Conservation (phyloP, 2,329 filamentous ascomycete species). For the Paracorniculantispora psalliotae region DNA sequence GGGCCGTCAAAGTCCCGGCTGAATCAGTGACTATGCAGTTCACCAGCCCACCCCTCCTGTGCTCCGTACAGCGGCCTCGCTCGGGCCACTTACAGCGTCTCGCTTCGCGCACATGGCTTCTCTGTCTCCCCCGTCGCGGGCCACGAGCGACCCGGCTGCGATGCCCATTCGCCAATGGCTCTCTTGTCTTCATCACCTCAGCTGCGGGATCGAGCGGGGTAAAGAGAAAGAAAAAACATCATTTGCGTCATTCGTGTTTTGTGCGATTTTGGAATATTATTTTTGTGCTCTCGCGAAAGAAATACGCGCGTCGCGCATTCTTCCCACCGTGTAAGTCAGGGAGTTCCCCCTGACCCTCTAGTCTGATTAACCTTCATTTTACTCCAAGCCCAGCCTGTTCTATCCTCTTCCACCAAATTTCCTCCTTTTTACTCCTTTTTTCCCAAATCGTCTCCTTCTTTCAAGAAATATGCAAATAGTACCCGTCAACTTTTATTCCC, state of each 20-base stretch:
- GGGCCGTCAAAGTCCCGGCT: too few species aligned
- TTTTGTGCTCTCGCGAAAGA: neutral
- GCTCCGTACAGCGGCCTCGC: too few species aligned
- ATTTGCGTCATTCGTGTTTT: neutral
- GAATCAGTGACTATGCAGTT: neutral
- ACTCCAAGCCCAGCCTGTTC: neutral
- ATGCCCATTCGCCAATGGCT: neutral
- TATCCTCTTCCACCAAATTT: neutral
- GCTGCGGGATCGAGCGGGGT: too few species aligned
- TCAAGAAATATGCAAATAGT: too few species aligned
- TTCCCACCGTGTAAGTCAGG: neutral
- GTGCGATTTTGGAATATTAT: neutral
- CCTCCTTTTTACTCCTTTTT: neutral
- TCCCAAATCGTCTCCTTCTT: too few species aligned
- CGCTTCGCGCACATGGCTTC: slow-evolving; percentile 3
- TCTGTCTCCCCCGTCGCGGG: too few species aligned
- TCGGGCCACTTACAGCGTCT: neutral
- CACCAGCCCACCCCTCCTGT: too few species aligned
- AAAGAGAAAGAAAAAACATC: neutral
- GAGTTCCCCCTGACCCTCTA: neutral
- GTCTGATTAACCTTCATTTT: slow-evolving; percentile 2
- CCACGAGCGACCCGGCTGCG: neutral
- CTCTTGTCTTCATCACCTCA: too few species aligned
- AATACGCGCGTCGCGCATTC: neutral
- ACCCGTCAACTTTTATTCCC: neutral